Evolutionary conservation across 2,329 filamentous ascomycete genomes (phyloP), one percentile per base, ranked within the genome.

Genomic region (Sphaerostilbella broomeana): DNA sequence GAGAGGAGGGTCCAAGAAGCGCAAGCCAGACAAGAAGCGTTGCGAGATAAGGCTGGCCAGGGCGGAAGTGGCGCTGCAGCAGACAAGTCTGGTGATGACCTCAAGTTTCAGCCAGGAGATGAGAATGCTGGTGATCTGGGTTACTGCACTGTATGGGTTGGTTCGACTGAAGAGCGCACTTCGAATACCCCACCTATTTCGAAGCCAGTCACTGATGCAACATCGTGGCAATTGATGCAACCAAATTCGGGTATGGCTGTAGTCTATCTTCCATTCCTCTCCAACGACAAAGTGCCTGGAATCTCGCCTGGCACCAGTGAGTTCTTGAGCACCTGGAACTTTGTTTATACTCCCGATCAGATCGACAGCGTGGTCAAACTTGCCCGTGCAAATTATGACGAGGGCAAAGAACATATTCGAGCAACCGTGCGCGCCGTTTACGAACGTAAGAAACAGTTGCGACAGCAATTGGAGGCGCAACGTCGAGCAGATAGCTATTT

Each of bases 321-420:
- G 44, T 97, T 88, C 62, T 79, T 97, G 68, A 86, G 80, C 50
- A 98, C 92, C 0, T 98, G 92, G 92, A 98, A 98, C 58, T 97
- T 97, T 58, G 81, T 95, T 20, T 98, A 97, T 60, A 94, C 85
- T 2, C 82, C 88, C 0, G 81, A 92, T 42, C 83, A 98, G 60
- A 80, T 98, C 37, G 89, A 97, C 51, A 76, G 77, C 18, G 87
- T 94, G 1, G 83, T 95, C 2, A 72, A 75, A 5, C 72, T 98
- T 19, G 89, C 92, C 1, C 73, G 79, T 40, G 86, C 86, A 9
- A 98, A 98, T 61, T 98, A 87, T 51, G 71, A 77, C 5, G 86
- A 94, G 58, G 88, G 90, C 1, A 76, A 77, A 35, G 84, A 86
- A 41, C 79, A 85, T 61, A 86, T 92, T 15, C 80, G 77, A 47